phyloP scores from a whole-genome alignment of 202 grass and related monocot genomes.

The Saccharum hybrid region DNA sequence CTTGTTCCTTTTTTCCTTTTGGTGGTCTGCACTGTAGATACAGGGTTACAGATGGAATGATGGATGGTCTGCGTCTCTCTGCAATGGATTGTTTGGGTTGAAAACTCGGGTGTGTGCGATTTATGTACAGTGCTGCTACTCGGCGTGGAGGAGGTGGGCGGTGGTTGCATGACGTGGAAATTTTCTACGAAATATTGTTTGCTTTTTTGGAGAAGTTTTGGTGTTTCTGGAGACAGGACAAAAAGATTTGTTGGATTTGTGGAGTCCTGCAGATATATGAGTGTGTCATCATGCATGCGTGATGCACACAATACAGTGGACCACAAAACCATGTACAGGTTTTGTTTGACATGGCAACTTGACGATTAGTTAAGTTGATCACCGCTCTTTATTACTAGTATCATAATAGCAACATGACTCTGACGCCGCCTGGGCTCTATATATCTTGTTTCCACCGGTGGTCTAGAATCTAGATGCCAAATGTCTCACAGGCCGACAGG shows the following conservation, averaged over 20 bases:
- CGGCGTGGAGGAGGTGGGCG: background rate
- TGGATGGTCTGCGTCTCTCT: background rate
- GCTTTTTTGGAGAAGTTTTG: background rate
- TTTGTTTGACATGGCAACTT: background rate
- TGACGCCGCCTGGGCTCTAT: too few relatives aligned
- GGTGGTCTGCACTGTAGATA: background rate
- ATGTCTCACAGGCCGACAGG: background rate
- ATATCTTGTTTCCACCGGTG: background rate
- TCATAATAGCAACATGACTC: too few relatives aligned
- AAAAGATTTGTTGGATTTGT: background rate
- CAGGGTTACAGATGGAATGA: too few relatives aligned
- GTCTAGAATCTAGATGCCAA: slow-evolving; percentile 8
- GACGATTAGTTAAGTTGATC: background rate
- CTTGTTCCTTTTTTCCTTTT: background rate
- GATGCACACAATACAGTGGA: slow-evolving; percentile 6
- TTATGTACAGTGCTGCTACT: background rate
- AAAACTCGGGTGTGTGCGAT: background rate
- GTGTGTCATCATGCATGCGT: background rate
- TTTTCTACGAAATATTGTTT: background rate
- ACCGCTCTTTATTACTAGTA: background rate
- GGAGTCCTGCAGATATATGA: background rate
- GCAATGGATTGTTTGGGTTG: background rate
- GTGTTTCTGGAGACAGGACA: slow-evolving; percentile 14
- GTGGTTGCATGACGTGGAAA: too few relatives aligned
- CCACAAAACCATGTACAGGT: slow-evolving; percentile 35